Evolutionary conservation across 495 filamentous ascomycete genomes (phyloP), one percentile per base, ranked within the genome.

Genomic region (Durotheca rogersii): DNA sequence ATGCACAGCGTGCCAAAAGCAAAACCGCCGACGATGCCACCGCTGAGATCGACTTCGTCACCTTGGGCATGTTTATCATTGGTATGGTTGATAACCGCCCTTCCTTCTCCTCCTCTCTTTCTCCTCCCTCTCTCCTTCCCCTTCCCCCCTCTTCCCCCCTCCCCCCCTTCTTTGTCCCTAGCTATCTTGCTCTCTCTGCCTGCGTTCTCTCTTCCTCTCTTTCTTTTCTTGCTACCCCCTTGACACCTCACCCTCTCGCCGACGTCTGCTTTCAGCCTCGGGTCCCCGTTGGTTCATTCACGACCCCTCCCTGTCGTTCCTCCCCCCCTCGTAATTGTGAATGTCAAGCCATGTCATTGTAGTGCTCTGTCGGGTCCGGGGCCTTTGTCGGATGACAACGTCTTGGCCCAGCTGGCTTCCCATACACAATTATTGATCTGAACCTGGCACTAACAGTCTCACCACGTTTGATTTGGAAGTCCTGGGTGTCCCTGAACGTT

Each of bases 21-120:
- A 39, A 53, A 12, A 32, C 37, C n/a, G 44, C 18, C 16, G 55
- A 49, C n/a, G 43, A 32, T 23, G 27, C 35, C 30, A 38, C 50
- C 21, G 72, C 73, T 43, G 70, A 71, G 53, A 81, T 90, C 38
- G 87, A 90, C 50, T 90, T 96, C 61, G 86, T 85, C 56, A 95
- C 91, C 0, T 64, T 97, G 61, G 92, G 89, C 61, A 96, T 96
- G 92, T 91, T 96, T 60, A 96, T 95, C 38, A 87, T 97, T 47
- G 91, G 90, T 94, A 79, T 46, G 66, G 87, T 91, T 78, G 44
- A 66, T 57, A 4, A 4, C 4, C 12, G 39, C 39, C 20, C 35
- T 30, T 53, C 16, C 16, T 14, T 38, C 31, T n/a, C 17, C 21
- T 21, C 20, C 21, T 7, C 18, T 34, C 20, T 40, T 9, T 33